Evolutionary conservation across 805 yeast genomes (phyloP).

Genomic region (Saturnispora zaruensis): DNA sequence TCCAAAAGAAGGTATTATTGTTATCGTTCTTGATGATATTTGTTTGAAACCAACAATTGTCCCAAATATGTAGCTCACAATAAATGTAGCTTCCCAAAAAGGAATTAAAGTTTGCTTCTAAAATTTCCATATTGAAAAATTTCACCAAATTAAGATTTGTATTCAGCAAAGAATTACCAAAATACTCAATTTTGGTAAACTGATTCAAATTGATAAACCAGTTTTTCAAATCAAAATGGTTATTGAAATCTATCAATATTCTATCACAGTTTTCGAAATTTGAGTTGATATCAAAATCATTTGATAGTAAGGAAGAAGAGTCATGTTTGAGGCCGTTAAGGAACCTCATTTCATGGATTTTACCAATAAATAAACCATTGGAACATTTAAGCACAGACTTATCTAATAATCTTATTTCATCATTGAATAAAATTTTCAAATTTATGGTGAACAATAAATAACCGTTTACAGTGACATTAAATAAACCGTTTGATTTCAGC

Average conservation of each 20-base stretch:
- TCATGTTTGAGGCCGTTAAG: slow-evolving; percentile 17
- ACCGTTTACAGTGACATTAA: slow-evolving; percentile 51
- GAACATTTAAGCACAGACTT: slow-evolving; percentile 53
- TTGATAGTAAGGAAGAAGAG: not conserved
- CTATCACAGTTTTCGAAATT: slow-evolving; percentile 18
- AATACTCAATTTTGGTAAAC: slow-evolving; percentile 50
- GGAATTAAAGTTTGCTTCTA: slow-evolving; percentile 50
- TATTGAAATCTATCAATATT: slow-evolving; percentile 52
- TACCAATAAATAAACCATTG: slow-evolving; percentile 51
- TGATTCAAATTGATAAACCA: slow-evolving; percentile 66
- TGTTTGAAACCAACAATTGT: slow-evolving; percentile 69
- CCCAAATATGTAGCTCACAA: slow-evolving; percentile 68
- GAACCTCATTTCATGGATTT: slow-evolving; percentile 44
- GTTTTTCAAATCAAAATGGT: slow-evolving; percentile 63
- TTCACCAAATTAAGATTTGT: slow-evolving; percentile 47
- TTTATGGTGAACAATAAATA: slow-evolving; percentile 63
- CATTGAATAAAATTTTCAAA: slow-evolving; percentile 40
- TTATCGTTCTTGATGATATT: slow-evolving; percentile 43
- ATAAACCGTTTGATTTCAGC: slow-evolving; percentile 50
- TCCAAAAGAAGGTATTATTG: slow-evolving; percentile 62
- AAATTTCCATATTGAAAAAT: slow-evolving; percentile 44
- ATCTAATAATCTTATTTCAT: slow-evolving; percentile 59
- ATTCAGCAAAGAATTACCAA: slow-evolving; percentile 19
- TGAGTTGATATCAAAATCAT: not conserved
- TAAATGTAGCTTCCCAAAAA: slow-evolving; percentile 32